phyloP scores from a whole-genome alignment of 2,329 filamentous ascomycete genomes.

The Botrytis byssoidea region DNA sequence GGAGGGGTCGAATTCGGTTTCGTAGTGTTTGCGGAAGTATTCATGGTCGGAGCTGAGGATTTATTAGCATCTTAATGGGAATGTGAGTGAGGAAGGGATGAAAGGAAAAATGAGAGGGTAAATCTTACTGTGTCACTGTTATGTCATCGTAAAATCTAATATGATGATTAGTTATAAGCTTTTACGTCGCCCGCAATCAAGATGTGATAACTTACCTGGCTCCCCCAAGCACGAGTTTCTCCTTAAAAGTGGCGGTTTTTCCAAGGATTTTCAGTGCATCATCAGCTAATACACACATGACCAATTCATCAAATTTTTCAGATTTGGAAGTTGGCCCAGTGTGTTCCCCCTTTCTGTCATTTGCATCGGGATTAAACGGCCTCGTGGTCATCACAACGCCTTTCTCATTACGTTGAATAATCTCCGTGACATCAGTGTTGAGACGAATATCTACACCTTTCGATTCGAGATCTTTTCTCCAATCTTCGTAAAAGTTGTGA shows the following conservation, averaged over 20 bases:
- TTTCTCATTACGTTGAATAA: constrained; percentile 50
- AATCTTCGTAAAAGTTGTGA: constrained; percentile 58
- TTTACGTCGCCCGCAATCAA: not conserved
- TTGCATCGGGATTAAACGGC: constrained; percentile 48
- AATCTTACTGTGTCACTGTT: constrained; percentile 59
- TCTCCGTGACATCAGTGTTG: constrained; percentile 53
- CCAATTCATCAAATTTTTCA: constrained; percentile 64
- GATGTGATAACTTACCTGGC: constrained; percentile 47
- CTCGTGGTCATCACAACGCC: constrained; percentile 51
- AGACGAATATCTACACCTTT: constrained; percentile 57
- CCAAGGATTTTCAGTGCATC: constrained; percentile 61
- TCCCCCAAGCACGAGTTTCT: constrained; percentile 67
- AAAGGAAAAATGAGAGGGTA: too few species aligned
- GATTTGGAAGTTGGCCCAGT: constrained; percentile 44
- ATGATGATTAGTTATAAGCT: not conserved
- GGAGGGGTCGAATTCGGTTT: constrained; percentile 55
- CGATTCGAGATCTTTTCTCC: constrained; percentile 52
- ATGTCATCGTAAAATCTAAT: constrained; percentile 62
- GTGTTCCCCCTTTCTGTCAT: constrained; percentile 45
- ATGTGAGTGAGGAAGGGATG: not conserved
- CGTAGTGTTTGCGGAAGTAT: constrained; percentile 69
- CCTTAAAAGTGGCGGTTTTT: constrained; percentile 56
- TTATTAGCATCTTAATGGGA: not conserved
- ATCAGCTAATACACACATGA: constrained; percentile 64
- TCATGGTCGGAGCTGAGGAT: constrained; percentile 48